Evolutionary conservation across 768 basidiomycete species (phyloP), one percentile per base, ranked within the genome.

Genomic region (Termitomyces sp.): DNA sequence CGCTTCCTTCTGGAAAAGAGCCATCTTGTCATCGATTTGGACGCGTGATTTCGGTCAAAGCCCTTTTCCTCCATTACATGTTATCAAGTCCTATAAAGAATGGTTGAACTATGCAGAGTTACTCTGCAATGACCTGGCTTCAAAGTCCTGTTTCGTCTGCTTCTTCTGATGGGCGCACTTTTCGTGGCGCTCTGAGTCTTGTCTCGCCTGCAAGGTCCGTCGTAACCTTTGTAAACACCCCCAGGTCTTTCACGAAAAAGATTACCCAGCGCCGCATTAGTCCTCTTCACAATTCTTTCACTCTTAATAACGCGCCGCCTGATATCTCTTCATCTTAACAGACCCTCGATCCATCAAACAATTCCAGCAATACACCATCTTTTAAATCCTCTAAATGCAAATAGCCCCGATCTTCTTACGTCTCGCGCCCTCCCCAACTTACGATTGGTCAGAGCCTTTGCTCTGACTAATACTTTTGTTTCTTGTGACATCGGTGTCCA

Each of bases 391-490:
- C 60, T 58, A 11, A 38, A 53, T 16, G 34, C 51, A 23, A 55
- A 54, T 14, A 25, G 32, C 10, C 19, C n/a, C 16, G 60, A 64
- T 4, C 64, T 71, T 8, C 65, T 78, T 3, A 34, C 32, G 4
- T 67, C 71, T 16, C 72, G 78, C 5, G 72, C 77, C 0, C 31
- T 62, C 10, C 65, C 78, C 2, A 79, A 79, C 46, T 44, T 62
- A 32, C 68, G 74, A 3, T 66, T 79, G 0, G 53, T 69, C 27
- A 63, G 59, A 5, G 73, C 75, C 0, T 71, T 79, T 19, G 54
- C 59, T 4, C 56, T 78, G 2, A 74, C 78, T 0, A 86, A 78
- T 46, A 82, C 84, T 0, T 86, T 86, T 35, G 82, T 85, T 29
- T 78, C 74, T 46, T 38, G 52, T 0, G 71, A 79, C 5, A 17